These are phyloP conservation scores for Solanum sitiens DNA, from an alignment of 257 asterid species.

Conservation along the genomic window DNA sequence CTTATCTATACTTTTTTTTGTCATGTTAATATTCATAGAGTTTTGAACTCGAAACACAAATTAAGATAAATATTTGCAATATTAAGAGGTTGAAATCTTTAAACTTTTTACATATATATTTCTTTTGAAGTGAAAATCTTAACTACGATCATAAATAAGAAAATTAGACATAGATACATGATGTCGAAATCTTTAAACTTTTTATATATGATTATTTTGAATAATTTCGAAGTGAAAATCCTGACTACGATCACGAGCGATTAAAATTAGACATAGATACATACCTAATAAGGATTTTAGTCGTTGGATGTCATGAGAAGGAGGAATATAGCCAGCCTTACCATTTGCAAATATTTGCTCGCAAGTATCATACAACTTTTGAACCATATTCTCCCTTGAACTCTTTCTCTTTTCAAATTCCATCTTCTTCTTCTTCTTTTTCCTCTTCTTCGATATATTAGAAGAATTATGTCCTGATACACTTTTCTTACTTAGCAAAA, in stretches of 20 bases:
- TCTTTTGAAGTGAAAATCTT: not conserved
- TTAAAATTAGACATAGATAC: not conserved
- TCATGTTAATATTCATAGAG: not conserved
- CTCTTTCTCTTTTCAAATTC: not conserved
- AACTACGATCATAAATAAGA: not conserved
- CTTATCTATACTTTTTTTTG: not conserved
- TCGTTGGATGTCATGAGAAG: not conserved
- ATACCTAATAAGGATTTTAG: slow-evolving; percentile 8
- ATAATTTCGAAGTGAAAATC: not conserved
- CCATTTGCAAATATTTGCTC: slow-evolving; percentile 1
- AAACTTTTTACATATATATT: too few relatives aligned
- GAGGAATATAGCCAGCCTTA: slow-evolving; percentile 5
- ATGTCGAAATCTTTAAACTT: not conserved
- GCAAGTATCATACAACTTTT: slow-evolving; percentile 6
- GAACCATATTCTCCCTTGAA: not conserved
- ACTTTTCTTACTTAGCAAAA: not conserved
- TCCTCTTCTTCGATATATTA: not conserved
- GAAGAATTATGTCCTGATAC: not conserved
- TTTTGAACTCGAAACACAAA: not conserved
- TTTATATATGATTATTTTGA: not conserved
- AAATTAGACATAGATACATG: too few relatives aligned
- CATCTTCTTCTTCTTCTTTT: not conserved
- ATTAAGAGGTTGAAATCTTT: not conserved
- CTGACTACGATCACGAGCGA: not conserved
- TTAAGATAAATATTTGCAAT: not conserved